Percentiles rank a stretch among this genome's conserved stretches.
These are phyloP conservation scores for Rhodomyrtus tomentosa DNA, from an alignment of 345 rosid species.

Conservation along the genomic window DNA sequence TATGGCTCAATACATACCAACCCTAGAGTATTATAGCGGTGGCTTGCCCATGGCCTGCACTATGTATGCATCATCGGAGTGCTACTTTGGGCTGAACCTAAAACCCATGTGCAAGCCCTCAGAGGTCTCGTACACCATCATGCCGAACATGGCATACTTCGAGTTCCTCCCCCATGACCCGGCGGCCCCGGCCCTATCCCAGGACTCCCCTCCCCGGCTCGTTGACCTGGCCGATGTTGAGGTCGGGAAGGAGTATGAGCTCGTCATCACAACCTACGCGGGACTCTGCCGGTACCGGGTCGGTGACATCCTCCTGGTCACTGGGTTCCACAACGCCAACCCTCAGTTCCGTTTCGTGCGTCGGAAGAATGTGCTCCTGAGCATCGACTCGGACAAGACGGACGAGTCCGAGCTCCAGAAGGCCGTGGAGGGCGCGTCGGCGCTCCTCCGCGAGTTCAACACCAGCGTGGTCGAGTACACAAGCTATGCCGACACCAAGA, in stretches of 20 bases:
- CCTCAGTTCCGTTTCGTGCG: slow-evolving; percentile 75
- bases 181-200: not conserved
- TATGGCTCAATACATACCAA: slow-evolving; percentile 33
- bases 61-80: slow-evolving; percentile 34
- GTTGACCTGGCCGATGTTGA: slow-evolving; percentile 62
- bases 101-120: slow-evolving; percentile 23
- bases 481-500: slow-evolving; percentile 60
- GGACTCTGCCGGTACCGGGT: slow-evolving; percentile 76
- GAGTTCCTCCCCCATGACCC: slow-evolving; percentile 4
- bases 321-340: slow-evolving; percentile 70
- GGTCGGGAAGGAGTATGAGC: slow-evolving; percentile 73
- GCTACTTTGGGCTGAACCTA: slow-evolving; percentile 27
- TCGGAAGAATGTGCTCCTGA: slow-evolving; percentile 69
- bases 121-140: slow-evolving; percentile 22
- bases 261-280: slow-evolving; percentile 68
- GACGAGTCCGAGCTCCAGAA: slow-evolving; percentile 75
- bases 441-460: slow-evolving; percentile 24
- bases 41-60: slow-evolving; percentile 31
- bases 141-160: slow-evolving; percentile 30
- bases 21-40: slow-evolving; percentile 20
- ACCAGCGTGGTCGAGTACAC: slow-evolving; percentile 75
- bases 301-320: slow-evolving; percentile 76
- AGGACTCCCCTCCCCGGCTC: slow-evolving; percentile 15
- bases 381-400: slow-evolving; percentile 79
- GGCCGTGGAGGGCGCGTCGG: slow-evolving; percentile 56